A percentile compares a stretch with the other conserved stretches of the same genome.
Conservation (phyloP, 2,329 filamentous ascomycete species). For the Lachnellula hyalina region DNA sequence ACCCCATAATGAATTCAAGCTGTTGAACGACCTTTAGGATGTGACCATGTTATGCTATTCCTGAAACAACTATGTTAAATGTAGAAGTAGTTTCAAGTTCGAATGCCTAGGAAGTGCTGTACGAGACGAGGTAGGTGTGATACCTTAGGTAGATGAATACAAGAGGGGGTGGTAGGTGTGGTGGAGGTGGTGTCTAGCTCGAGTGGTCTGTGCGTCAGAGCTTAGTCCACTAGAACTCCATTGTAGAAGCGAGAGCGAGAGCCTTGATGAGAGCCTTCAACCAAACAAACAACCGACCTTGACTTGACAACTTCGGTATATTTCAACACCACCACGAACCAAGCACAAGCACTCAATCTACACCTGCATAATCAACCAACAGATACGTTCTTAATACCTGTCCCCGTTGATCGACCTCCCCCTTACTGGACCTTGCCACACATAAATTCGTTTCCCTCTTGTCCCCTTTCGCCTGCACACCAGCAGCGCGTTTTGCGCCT, state of each 20-base stretch:
- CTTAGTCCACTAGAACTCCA: too few species aligned
- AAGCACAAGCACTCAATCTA: not conserved
- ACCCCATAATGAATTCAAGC: constrained; percentile 10
- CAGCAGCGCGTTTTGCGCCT: constrained; percentile 15
- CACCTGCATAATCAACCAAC: not conserved
- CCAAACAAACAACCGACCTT: too few species aligned
- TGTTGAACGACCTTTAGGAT: not conserved
- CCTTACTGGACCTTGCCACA: not conserved
- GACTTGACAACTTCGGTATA: not conserved
- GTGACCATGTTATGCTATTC: not conserved
- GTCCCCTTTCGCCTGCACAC: constrained; percentile 3
- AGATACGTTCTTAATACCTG: not conserved
- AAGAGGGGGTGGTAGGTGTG: too few species aligned
- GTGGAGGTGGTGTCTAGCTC: not conserved
- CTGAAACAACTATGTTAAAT: not conserved
- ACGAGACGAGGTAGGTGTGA: too few species aligned
- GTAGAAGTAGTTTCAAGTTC: too few species aligned
- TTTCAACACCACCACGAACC: not conserved
- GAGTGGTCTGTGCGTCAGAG: too few species aligned
- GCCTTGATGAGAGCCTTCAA: too few species aligned
- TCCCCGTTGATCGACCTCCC: not conserved
- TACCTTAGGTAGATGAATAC: too few species aligned
- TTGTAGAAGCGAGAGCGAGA: not conserved
- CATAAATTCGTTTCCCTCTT: not conserved
- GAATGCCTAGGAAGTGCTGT: too few species aligned